phyloP scores from a whole-genome alignment of 805 yeast genomes.

The Hanseniaspora mollemarum region DNA sequence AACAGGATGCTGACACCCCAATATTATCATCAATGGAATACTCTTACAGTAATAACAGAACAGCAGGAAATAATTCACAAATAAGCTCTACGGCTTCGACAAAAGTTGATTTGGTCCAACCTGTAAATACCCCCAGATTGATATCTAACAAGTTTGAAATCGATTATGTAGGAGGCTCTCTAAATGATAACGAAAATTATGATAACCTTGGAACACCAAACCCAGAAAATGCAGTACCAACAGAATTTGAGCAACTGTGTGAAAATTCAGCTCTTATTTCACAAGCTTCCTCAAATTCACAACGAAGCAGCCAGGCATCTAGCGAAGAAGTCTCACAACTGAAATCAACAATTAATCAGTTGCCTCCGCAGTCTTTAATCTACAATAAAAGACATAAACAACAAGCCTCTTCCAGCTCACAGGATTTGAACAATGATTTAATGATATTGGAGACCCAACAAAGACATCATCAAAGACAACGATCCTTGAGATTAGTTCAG shows the following conservation, averaged over 20 bases:
- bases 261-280: constrained; percentile 12
- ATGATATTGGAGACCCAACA: constrained; percentile 1
- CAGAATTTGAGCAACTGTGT: constrained; percentile 14
- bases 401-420: constrained; percentile 1
- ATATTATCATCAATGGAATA: neutral
- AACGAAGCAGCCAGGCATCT: neutral
- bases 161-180: constrained; percentile 9
- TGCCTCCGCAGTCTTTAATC: neutral
- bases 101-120: constrained; percentile 7
- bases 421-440: constrained; percentile 7
- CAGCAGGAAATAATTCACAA: neutral
- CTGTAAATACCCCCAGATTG: neutral
- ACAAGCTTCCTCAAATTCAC: constrained; percentile 1
- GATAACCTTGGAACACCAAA: neutral
- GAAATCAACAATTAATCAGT: neutral
- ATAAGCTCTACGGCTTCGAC: constrained; percentile 13
- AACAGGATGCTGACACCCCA: neutral
- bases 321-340: neutral
- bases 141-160: constrained; percentile 10
- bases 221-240: neutral
- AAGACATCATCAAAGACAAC: constrained; percentile 14
- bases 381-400: neutral
- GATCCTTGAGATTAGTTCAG: constrained; percentile 13
- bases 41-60: neutral
- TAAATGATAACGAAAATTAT: constrained; percentile 1